phyloP scores from a whole-genome alignment of 805 yeast genomes.

The Cyberlindnera maritima region DNA sequence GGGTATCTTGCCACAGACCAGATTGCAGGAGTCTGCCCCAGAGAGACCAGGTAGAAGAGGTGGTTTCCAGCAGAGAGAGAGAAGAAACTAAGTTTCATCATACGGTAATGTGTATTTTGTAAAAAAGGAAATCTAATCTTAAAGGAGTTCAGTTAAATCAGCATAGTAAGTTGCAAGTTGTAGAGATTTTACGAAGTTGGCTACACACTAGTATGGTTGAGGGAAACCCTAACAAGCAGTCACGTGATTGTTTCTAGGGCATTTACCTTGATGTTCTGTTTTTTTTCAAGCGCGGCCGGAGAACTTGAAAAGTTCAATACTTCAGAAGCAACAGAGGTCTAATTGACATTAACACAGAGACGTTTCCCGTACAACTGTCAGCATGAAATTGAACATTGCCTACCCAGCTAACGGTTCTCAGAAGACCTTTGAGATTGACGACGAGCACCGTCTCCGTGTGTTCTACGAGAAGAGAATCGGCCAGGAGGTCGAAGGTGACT shows the following conservation, averaged over 20 bases:
- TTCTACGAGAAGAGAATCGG: constrained; percentile 99
- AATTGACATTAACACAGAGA: neutral
- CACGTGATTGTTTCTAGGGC: neutral
- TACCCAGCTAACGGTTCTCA: constrained; percentile 99
- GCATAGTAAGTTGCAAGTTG: too few species aligned
- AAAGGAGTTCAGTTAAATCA: constrained; percentile 34
- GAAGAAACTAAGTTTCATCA: constrained; percentile 27
- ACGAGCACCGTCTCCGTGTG: constrained; percentile 97
- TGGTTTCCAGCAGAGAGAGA: constrained; percentile 38
- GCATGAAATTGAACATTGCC: constrained; percentile 87
- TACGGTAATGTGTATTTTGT: constrained; percentile 25
- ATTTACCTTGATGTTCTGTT: neutral
- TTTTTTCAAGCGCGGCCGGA: neutral
- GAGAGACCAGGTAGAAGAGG: constrained; percentile 64
- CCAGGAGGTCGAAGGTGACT: constrained; percentile 99
- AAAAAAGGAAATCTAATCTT: constrained; percentile 24
- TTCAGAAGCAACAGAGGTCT: neutral
- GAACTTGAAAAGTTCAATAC: constrained; percentile 4
- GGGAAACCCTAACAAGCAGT: neutral
- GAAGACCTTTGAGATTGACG: constrained; percentile 96
- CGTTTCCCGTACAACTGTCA: constrained; percentile 31
- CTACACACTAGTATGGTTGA: too few species aligned
- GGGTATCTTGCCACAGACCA: constrained; percentile 97
- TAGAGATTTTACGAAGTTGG: too few species aligned
- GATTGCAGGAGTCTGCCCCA: constrained; percentile 92